phyloP scores from a whole-genome alignment of 2,329 filamentous ascomycete species.

The Pyricularia pennisetigena region DNA sequence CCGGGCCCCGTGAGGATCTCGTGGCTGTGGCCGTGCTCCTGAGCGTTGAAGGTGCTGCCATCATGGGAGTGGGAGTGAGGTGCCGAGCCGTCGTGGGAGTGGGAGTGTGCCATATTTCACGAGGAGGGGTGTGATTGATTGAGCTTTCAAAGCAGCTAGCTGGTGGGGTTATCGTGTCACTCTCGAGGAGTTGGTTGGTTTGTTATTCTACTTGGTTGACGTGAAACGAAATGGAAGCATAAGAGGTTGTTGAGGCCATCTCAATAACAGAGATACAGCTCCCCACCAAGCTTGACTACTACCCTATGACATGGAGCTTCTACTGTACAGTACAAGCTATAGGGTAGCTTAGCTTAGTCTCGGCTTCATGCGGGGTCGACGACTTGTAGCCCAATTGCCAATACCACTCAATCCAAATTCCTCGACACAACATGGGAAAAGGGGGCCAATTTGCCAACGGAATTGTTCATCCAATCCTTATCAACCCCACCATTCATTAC shows the following conservation, averaged over 20 bases:
- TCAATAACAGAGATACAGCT: background rate
- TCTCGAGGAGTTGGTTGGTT: background rate
- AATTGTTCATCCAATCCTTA: background rate
- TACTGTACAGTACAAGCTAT: too few relatives aligned
- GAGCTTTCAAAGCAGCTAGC: background rate
- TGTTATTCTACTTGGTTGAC: background rate
- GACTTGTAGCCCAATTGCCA: background rate
- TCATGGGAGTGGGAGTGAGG: slow-evolving; percentile 35
- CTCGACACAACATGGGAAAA: background rate
- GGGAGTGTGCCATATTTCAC: slow-evolving; percentile 19
- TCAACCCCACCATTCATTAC: background rate
- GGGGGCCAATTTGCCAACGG: background rate
- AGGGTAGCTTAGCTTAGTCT: background rate
- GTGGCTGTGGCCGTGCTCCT: slow-evolving; percentile 86
- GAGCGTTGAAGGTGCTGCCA: slow-evolving; percentile 40
- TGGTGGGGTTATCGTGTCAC: background rate
- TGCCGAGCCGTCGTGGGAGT: slow-evolving; percentile 42
- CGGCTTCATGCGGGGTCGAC: background rate
- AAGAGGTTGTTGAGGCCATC: background rate
- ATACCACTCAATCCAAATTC: background rate
- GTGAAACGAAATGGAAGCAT: background rate
- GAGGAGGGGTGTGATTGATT: background rate
- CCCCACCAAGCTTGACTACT: background rate
- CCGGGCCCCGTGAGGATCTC: slow-evolving; percentile 93
- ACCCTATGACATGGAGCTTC: background rate